These are phyloP conservation scores for Fusarium metavorans DNA, from an alignment of 2,329 filamentous ascomycete genomes.

Conservation along the genomic window DNA sequence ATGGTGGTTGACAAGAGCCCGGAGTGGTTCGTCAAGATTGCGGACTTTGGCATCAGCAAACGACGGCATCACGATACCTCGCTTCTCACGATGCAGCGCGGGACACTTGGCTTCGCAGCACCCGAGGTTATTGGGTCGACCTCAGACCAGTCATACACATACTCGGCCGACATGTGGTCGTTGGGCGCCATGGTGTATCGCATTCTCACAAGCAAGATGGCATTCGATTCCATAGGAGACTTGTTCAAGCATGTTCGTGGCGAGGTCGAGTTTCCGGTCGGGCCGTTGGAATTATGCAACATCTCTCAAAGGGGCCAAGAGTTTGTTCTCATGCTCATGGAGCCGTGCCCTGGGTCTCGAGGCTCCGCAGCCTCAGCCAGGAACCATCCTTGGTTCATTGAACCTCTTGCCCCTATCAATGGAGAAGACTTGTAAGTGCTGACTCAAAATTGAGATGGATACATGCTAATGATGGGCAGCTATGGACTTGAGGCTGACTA, in stretches of 20 bases:
- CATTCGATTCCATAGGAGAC: neutral
- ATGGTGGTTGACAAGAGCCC: neutral
- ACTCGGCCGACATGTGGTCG: neutral
- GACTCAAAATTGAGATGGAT: neutral
- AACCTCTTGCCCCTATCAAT: neutral
- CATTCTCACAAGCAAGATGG: neutral
- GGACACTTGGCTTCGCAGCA: neutral
- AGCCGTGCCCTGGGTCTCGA: neutral
- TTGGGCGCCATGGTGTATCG: neutral
- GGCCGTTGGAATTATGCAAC: neutral
- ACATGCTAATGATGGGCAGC: neutral
- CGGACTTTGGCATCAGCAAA: slow-evolving; percentile 5
- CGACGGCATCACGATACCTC: neutral
- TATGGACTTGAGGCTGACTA: neutral
- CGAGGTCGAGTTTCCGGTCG: neutral
- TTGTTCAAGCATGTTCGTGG: neutral
- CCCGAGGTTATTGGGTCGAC: neutral
- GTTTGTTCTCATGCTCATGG: neutral
- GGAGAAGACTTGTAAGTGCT: neutral
- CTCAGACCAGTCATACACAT: neutral
- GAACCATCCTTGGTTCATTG: neutral
- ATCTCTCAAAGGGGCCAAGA: neutral
- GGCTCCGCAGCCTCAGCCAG: neutral
- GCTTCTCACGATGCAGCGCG: neutral
- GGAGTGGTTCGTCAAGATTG: slow-evolving; percentile 1